A percentile compares a stretch with the other conserved stretches of the same genome.
These are phyloP conservation scores for Monascus purpureus DNA, from an alignment of 495 filamentous ascomycete genomes.

Conservation along the genomic window DNA sequence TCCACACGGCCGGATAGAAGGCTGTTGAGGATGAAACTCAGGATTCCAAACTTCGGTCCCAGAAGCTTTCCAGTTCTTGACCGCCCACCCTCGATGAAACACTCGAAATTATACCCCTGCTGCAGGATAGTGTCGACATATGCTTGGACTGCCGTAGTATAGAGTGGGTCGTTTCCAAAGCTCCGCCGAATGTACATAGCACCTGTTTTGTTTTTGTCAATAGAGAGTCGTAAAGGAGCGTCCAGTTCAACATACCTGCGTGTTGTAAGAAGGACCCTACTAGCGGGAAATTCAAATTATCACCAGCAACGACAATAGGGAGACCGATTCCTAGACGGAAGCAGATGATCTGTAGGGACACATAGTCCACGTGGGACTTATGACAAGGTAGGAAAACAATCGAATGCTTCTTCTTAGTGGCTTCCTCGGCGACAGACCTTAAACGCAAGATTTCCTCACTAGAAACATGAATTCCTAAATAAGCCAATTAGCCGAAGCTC, in stretches of 20 bases:
- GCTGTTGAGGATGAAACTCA: constrained; percentile 83
- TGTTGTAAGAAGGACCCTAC: constrained; percentile 86
- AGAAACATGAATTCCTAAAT: constrained; percentile 70
- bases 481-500: constrained; percentile 1
- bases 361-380: constrained; percentile 89
- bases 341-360: constrained; percentile 84
- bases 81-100: constrained; percentile 90
- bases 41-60: constrained; percentile 89
- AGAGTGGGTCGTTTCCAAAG: constrained; percentile 85
- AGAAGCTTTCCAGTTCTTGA: constrained; percentile 89
- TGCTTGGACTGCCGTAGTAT: constrained; percentile 78
- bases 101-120: constrained; percentile 86
- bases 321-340: constrained; percentile 81
- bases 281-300: constrained; percentile 89
- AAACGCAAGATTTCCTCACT: constrained; percentile 82
- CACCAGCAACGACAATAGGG: constrained; percentile 87
- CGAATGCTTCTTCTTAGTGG: constrained; percentile 76
- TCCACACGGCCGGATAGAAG: constrained; percentile 75
- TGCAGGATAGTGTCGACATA: constrained; percentile 90
- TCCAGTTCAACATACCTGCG: constrained; percentile 40
- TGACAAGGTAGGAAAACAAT: constrained; percentile 95
- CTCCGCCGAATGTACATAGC: constrained; percentile 94
- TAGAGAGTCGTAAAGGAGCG: not conserved
- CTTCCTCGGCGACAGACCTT: constrained; percentile 65
- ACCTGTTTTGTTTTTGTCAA: constrained; percentile 35